Base-by-base conservation (phyloP, 2,329 filamentous ascomycete genomes). In the Aspergillus sp. region DNA sequence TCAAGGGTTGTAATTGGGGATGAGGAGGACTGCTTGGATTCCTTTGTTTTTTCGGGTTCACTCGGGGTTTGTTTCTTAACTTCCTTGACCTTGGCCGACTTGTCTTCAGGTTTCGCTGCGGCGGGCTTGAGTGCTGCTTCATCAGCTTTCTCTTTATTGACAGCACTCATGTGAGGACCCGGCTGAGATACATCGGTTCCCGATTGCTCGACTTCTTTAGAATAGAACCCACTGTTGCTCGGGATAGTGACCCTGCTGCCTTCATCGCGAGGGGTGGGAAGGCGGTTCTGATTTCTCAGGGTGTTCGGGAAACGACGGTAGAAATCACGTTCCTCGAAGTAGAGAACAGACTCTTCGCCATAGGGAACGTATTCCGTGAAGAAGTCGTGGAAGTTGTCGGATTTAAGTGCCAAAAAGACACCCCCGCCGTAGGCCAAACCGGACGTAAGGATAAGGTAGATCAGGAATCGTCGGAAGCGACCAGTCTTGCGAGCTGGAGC, bases 321-420 rank as follows among this genome's bases (percentile, higher is more conserved):
- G 80, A 96, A 97, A 70, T 97, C 92, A 65, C 89, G 85, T 78
- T 99, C 95, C 77, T 99, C 95, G 52, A 99, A 88, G 78, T 96
- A 98, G 24, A 96, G 85, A 45, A 99, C 93, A 17, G 89, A 89
- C 72, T 96, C 91, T 78, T 99, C 95, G 68, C 93, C 95, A 66
- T 90, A 96, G 20, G 95, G 95, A 17, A 99, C 79, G 75, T 93
- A 99, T 78, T 97, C 93, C 68, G 93, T 98, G 79, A 99, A 99
- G 81, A 97, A 95, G 76, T 99, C 95, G 78, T 99, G 93, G 84
- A 98, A 99, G 78, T 91, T 96, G 81, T 99, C 95, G 71, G 89
- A 96, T 76, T 95, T 84, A 63, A 96, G 86, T 55, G 95, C 93
- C 76, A 96, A 95, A 82, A 90, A 96, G 55, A 97, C 88, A 65